Base-by-base conservation (phyloP, 352 stramenopile species). In the Phytophthora parvispora region DNA sequence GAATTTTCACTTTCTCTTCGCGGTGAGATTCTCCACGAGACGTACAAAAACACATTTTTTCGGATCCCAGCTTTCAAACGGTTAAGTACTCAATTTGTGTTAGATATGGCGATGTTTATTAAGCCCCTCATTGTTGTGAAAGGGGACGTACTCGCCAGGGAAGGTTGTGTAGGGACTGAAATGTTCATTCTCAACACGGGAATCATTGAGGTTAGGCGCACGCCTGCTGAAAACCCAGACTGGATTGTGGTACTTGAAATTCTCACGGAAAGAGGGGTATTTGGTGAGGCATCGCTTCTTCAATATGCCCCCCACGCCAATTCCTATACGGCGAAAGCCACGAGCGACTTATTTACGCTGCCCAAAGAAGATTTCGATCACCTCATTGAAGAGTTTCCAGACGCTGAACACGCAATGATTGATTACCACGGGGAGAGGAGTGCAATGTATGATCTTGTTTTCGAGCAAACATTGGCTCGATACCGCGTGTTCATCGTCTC, bases 61-160 rank as follows among this genome's bases (percentile, higher is more conserved):
- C 74, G 74, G 20, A 94, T 95, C 34, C 86, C 85, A 4, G 86
- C 82, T 3, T 89, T 95, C 45, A 74, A 91, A 49, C 74, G 76
- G 6, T 70, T 95, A 6, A 94, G 87, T n/a, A 52, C 82, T 3
- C 86, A 94, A 49, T 94, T 95, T 43, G 84, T 95, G 16, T 80
- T 95, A 67, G 87, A 95, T 52, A 93, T 95, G 87, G 85, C 83
- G 0, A 93, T 95, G 80, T 95, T 87, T 32, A 95, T 95, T 74
- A 94, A 95, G 60, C 87, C 86, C 7, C 58, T 94, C 13, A 92
- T 95, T 29, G 81, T 86, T 0, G 77, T 94, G 0, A 79, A 85
- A 31, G 84, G 87, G 16, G 83, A 93, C 29, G 59, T 94, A 3
- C 73, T 95, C 4, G 87, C 86, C 7, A 72, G 78, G 24, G 84